Evolutionary conservation across 805 yeast species (phyloP), one percentile per base, ranked within the genome.

Genomic region (Alloascoidea hylecoeti): DNA sequence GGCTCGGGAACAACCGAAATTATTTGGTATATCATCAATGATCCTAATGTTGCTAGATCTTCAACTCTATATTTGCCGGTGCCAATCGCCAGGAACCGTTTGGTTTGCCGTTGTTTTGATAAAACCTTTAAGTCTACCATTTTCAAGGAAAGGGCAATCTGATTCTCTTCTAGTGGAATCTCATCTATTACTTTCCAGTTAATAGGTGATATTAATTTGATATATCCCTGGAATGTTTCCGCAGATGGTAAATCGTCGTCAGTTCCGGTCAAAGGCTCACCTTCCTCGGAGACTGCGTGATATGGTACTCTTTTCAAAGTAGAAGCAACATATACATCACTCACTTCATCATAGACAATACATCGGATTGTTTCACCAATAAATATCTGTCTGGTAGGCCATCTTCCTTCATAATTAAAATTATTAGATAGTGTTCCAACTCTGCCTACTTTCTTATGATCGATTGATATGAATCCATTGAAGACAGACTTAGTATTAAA

Each of bases 1-100:
- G 89, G 89, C 50, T 85, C 95, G 0, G 96, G 95, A 44, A 83
- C 84, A 53, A 86, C 79, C 41, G 78, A 86, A 39, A 80, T 76
- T 18, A 82, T 65, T 45, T 86, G 95, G 49, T 61, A 77, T 1
- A 88, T 60, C 41, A 73, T 72, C 56, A 84, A 80, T 1, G 77
- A 63, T 0, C 98, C 98, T 48, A 75, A 72, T 0, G 94, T 71
- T 3, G 83, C 70, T 42, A 79, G 59, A 57, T 86, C 95, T 51
- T 89, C 98, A 42, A 77, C 74, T 41, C 89, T 67, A 38, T 75
- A 68, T 39, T 68, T 63, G 0, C 92, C 80, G 2, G 88, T 72
- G 1, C 96, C 97, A n/a, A 79, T 63, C 1, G 84, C 75, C 5
- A 92, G 57, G 37, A 74, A 71, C 49, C 82, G 92, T 43, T 75